Evolutionary conservation across 1,139 yeast species (phyloP), one percentile per base, ranked within the genome.

Genomic region (Geotrichum citri-aurantii): DNA sequence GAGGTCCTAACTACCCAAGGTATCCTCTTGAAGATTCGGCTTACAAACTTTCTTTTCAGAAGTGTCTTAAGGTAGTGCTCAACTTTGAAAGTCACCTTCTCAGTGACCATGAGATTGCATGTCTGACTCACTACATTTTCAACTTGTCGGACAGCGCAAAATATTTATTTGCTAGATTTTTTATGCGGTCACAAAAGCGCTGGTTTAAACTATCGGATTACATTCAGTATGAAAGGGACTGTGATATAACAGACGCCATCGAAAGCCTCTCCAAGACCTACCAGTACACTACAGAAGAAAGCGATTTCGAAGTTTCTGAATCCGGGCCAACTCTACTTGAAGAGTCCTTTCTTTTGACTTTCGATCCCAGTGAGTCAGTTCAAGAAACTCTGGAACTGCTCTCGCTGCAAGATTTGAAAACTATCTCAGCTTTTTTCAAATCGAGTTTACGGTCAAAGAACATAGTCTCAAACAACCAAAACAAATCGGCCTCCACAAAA

Each of bases 11-110:
- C 21, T 19, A 46, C 24, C 52, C 52, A 44, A 40, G 59, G 31
- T 57, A 48, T 33, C 56, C 59, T 4, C 49, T 57, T 21, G 59
- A 52, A 33, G 53, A 57, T n/a, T 57, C 59, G 6, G 54, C 54
- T 3, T 57, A 57, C 48, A 57, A 57, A 31, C 52, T 14, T 1
- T 53, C 57, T 14, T 53, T 57, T 24, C 21, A 53, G 12, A 40
- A 31, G 26, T 53, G 56, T 14, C 26, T 57, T 26, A 57, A 37
- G 7, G 51, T 33, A 4, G 56, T 57, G 19, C 50, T 48, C 19
- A 52, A 52, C 12, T 48, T 48, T 29, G 59, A 57, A 27, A 29
- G 44, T 2, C 40, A 57, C 19, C 37, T 57, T 5, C 54, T 57
- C 29, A 44, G 44, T 31, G 31, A 50, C 11, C 55, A 37, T 17